Base-by-base conservation (phyloP, 345 rosid species). In the Gossypium thurberi region DNA sequence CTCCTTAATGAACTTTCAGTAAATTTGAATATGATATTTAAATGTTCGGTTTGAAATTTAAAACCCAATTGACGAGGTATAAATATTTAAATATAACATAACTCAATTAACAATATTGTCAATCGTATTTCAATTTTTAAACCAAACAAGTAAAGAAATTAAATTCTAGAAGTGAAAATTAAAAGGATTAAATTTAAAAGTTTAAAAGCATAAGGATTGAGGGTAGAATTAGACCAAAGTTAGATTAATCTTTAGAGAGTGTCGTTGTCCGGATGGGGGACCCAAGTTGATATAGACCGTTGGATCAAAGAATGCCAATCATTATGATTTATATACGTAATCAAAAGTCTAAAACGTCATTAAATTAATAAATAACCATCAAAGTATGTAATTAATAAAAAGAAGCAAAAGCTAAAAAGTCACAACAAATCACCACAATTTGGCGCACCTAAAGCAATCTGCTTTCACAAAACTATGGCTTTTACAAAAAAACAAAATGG, bases 211-310 rank as follows among this genome's bases (percentile, higher is more conserved):
- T 33, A 33, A 33, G 40, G 40, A 33, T 33, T 33, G 7, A 33
- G 1, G 40, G 40, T 33, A 33, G 6, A 33, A 33, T 33, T 33
- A 33, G 40, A 33, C 40, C 40, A 33, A 33, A 33, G 40, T 33
- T 33, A 4, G 40, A 33, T 21, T 25, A 65, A 83, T 53, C 74
- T 71, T 23, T 14, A 56, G 66, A 21, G 68, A 66, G 77, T 81
- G 84, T 84, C 84, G 83, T 75, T 78, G 88, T 75, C 81, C 65
- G 76, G 37, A 74, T 42, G 2, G 23, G 63, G 63, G 71, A 42
- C 50, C 46, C 3, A 28, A 23, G 28, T 62, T 28, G 70, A 33
- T 20, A 51, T n/a, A 14, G 4, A 28, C 69, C 68, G 69, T 73
- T 18, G 18, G 57, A 74, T 62, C 46, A 64, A 74, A 37, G 74